Percentiles rank a stretch among this genome's conserved stretches.
These are phyloP conservation scores for Camellia granthamiana DNA, from an alignment of 148 eudicot genomes.

Conservation along the genomic window DNA sequence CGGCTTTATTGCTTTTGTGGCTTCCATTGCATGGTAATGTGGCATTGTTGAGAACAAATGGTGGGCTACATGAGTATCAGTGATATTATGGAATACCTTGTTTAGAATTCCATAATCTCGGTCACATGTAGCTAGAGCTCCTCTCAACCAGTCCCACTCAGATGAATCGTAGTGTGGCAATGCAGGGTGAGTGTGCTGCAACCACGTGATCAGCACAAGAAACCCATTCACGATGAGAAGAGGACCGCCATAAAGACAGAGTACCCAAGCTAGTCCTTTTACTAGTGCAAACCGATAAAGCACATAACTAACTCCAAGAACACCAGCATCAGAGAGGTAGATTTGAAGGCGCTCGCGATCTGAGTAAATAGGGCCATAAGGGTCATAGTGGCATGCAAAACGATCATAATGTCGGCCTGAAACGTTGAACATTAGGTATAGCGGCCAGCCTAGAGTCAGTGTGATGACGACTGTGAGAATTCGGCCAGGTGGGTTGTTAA, in stretches of 20 bases:
- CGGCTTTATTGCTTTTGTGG: constrained; percentile 80
- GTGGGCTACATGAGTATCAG: constrained; percentile 85
- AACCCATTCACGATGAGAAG: constrained; percentile 73
- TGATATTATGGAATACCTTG: constrained; percentile 79
- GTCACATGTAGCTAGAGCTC: constrained; percentile 78
- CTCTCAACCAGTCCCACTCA: constrained; percentile 91
- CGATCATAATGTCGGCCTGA: constrained; percentile 66
- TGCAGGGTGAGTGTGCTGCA: constrained; percentile 83
- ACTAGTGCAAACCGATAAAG: constrained; percentile 47
- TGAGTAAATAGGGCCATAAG: constrained; percentile 66
- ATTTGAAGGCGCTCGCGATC: constrained; percentile 68
- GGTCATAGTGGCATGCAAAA: constrained; percentile 86
- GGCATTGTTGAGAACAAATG: constrained; percentile 88
- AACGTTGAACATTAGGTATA: constrained; percentile 72
- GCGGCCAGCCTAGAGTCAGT: constrained; percentile 71
- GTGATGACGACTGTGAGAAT: constrained; percentile 43
- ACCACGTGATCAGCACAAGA: constrained; percentile 66
- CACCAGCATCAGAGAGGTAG: constrained; percentile 60
- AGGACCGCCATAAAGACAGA: constrained; percentile 65
- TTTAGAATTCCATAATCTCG: constrained; percentile 77
- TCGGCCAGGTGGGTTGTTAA: constrained; percentile 74
- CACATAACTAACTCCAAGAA: constrained; percentile 43
- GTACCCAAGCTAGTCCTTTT: constrained; percentile 64
- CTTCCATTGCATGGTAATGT: constrained; percentile 93
- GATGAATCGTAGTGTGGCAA: constrained; percentile 79